Base-by-base conservation (phyloP, 345 rosid genomes). In the Geranium rotundifolium region DNA sequence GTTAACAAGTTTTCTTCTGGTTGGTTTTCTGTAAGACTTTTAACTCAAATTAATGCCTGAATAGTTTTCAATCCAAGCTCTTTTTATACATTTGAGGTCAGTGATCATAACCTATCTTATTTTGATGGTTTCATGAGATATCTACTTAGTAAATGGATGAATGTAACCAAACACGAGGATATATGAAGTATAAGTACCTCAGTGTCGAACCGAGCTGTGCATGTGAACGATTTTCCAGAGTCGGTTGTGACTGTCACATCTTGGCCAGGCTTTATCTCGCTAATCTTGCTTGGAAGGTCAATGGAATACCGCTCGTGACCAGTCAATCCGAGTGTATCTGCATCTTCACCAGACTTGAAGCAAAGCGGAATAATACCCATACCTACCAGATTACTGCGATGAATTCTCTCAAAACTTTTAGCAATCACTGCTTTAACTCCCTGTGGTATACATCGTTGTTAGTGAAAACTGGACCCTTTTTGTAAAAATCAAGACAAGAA, bases 351-450 rank as follows among this genome's bases (percentile, higher is more conserved):
- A 2, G 84, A 62, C 77, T 87, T 86, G 68, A 85, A 95, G 73
- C 97, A 95, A 52, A 89, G 67, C 91, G 96, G 96, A 64, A 89
- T 72, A 56, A 89, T 80, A 41, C 96, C 96, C 96, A 89, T 89
- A 69, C 96, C 96, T 17, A 86, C 96, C 79, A 89, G 73, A 69
- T 89, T 89, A 69, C 96, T 89, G 58, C 95, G 82, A 65, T 89
- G 96, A 72, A 89, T 89, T 70, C 96, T 83, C 74, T 89, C 96
- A 52, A 89, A 89, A 79, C 96, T 89, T 73, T 87, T 89, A 69
- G 96, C 79, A 61, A 89, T 89, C 62, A 86, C 96, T 1, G 96
- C 96, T 71, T 89, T 84, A 19, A 89, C 93, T 18, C 96, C 96
- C 93, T 86, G 90, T 86, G 90, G 64, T 13, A 64, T 16, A 60